These are phyloP conservation scores for Chrysoporthe deuterocubensis DNA, from an alignment of 2,329 filamentous ascomycete genomes.

Conservation along the genomic window DNA sequence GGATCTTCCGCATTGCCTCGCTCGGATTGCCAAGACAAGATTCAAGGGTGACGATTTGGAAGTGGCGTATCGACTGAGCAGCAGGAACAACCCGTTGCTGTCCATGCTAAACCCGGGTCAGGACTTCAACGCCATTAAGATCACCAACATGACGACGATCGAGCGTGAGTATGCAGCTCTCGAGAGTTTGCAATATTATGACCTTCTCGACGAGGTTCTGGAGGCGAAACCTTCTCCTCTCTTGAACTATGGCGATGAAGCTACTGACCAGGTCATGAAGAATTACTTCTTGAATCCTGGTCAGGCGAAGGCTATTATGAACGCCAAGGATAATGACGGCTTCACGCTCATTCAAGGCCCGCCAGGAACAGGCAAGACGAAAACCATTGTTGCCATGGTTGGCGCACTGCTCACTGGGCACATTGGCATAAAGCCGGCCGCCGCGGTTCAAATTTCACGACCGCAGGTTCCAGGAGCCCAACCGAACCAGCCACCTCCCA, in stretches of 20 bases:
- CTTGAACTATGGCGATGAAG: constrained; percentile 77
- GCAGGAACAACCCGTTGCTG: constrained; percentile 64
- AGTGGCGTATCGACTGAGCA: constrained; percentile 82
- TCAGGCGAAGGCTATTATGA: constrained; percentile 89
- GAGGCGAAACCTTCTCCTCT: constrained; percentile 89
- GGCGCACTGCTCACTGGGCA: constrained; percentile 76
- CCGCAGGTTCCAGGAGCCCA: constrained; percentile 44
- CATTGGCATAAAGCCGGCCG: constrained; percentile 46
- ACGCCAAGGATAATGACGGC: constrained; percentile 91
- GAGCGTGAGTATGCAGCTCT: constrained; percentile 95
- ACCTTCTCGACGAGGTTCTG: constrained; percentile 87
- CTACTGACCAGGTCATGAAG: constrained; percentile 68
- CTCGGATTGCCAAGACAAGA: constrained; percentile 78
- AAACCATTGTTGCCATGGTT: constrained; percentile 96
- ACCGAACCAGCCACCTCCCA: constrained; percentile 30
- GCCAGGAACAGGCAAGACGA: constrained; percentile 96
- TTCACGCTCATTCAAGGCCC: constrained; percentile 97
- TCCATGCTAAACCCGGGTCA: constrained; percentile 69
- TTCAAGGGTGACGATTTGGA: constrained; percentile 83
- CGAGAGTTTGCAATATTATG: constrained; percentile 91
- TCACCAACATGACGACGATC: constrained; percentile 91
- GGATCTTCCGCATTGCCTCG: constrained; percentile 78
- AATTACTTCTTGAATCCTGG: constrained; percentile 87
- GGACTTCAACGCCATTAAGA: constrained; percentile 75
- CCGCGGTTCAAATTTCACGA: constrained; percentile 51